Evolutionary conservation across 768 basidiomycete species (phyloP).

Genomic region (Phlebiopsis gigantea): DNA sequence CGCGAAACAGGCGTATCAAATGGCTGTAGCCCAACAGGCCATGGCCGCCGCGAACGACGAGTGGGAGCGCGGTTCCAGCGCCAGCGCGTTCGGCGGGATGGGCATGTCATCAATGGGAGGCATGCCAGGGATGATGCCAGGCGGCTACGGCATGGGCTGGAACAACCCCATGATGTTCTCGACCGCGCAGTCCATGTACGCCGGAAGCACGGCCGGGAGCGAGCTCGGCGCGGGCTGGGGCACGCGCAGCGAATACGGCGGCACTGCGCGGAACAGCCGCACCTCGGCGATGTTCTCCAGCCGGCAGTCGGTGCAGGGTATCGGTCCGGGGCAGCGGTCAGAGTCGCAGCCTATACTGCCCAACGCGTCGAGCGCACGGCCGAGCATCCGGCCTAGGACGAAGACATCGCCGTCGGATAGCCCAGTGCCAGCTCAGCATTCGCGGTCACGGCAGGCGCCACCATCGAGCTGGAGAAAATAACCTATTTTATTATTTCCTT

Average conservation of each 20-base stretch:
- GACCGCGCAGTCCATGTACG: conserved; percentile 50
- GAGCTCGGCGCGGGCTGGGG: conserved; percentile 38
- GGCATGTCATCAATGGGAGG: conserved; percentile 22
- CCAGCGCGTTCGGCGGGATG: conserved; percentile 41
- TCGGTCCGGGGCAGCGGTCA: conserved; percentile 4
- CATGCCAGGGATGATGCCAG: conserved; percentile 22
- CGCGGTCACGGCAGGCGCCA: conserved; percentile 13
- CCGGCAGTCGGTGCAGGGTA: conserved; percentile 5
- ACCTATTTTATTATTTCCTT: neutral
- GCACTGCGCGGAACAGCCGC: conserved; percentile 18
- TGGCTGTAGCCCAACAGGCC: conserved; percentile 87
- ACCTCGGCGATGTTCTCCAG: conserved; percentile 15
- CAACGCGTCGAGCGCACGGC: conserved; percentile 14
- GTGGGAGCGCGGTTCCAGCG: conserved; percentile 77
- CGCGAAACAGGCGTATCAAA: conserved; percentile 87
- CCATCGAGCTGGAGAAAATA: conserved; percentile 28
- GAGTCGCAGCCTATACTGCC: conserved; percentile 12
- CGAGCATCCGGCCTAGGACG: conserved; percentile 23
- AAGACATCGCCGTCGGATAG: conserved; percentile 26
- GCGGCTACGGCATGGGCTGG: conserved; percentile 26
- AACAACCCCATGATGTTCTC: conserved; percentile 48
- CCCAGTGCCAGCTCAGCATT: conserved; percentile 13
- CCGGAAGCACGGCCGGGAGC: conserved; percentile 59
- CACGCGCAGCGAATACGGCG: conserved; percentile 65
- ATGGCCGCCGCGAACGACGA: conserved; percentile 86